Evolutionary conservation across 805 yeast species (phyloP), one percentile per base, ranked within the genome.

Genomic region (Kodamaea leandrae): DNA sequence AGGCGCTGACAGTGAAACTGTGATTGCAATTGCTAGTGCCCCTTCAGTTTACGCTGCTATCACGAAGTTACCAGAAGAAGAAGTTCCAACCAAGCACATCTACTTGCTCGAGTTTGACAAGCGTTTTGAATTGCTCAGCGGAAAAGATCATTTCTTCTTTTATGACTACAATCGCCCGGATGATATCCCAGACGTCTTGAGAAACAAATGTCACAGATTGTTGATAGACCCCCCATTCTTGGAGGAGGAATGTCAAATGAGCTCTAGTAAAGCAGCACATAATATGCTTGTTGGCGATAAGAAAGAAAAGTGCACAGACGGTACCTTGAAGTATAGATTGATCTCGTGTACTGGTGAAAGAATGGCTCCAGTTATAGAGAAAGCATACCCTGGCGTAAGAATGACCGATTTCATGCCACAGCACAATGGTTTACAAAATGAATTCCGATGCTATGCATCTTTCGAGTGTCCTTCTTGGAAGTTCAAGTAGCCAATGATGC

Each of bases 11-110:
- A 74, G 73, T 40, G 71, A 76, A 27, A 85, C 95, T 0, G 80
- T 79, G 1, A 73, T 89, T 32, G 86, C 84, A 37, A 74, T 89
- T 39, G 86, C 85, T 1, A 80, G 90, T 64, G 96, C 96, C 1
- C 96, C 97, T 14, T 85, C 96, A 0, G 96, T 87, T 3, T 89
- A 83, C 63, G 95, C 95, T 1, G 93, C 91, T 0, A 76, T 88
- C 32, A 74, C 72, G 47, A 75, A 76, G 43, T 69, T 76, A 38
- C 77, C 78, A 3, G 59, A 60, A 6, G 61, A 60, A 5, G 66
- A 69, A 3, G 49, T 84, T 26, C 90, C 90, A 27, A 86, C 88
- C 0, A 53, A 78, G 39, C 76, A 83, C 37, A 81, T 88, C 14
- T 86, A 84, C 55, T 68, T 89, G 40, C 67, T 89, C 42, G 97